Percentiles rank a stretch among this genome's conserved stretches.
Evolutionary conservation across 805 yeast species (phyloP).

Genomic region (Kodamaea hsintzibuensis): DNA sequence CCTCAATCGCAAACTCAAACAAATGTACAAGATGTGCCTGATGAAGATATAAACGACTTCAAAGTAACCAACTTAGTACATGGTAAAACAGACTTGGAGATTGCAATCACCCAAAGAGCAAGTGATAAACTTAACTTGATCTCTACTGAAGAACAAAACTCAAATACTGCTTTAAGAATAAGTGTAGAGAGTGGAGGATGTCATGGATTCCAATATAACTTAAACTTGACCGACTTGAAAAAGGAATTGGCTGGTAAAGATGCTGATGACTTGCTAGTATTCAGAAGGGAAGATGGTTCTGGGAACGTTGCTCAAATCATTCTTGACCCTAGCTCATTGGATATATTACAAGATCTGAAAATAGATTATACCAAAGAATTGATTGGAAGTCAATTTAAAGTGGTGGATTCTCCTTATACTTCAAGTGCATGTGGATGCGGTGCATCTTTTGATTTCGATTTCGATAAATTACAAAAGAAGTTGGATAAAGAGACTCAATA

Average conservation of each 20-base stretch:
- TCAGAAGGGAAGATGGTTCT: constrained; percentile 54
- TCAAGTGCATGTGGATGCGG: constrained; percentile 52
- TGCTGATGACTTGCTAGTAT: constrained; percentile 48
- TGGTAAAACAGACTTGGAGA: constrained; percentile 37
- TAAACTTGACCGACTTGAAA: constrained; percentile 54
- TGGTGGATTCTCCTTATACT: constrained; percentile 87
- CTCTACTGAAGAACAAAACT: constrained; percentile 53
- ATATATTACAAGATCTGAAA: constrained; percentile 79
- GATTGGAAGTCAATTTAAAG: constrained; percentile 91
- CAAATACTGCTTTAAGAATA: constrained; percentile 65
- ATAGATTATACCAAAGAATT: constrained; percentile 88
- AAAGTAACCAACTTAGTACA: constrained; percentile 32
- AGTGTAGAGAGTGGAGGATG: constrained; percentile 96
- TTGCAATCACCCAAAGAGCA: constrained; percentile 52
- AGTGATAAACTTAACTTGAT: constrained; percentile 53
- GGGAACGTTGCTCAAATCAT: constrained; percentile 56
- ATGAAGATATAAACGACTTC: constrained; percentile 31
- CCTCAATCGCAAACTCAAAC: neutral
- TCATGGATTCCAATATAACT: constrained; percentile 92
- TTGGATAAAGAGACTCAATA: constrained; percentile 7
- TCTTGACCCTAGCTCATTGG: constrained; percentile 78
- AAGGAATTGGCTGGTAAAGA: constrained; percentile 34
- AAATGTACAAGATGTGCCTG: constrained; percentile 15
- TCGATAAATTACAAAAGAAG: constrained; percentile 39
- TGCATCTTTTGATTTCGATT: constrained; percentile 48